phyloP scores from a whole-genome alignment of 2,329 filamentous ascomycete genomes.

The Magnaporthales sp. region DNA sequence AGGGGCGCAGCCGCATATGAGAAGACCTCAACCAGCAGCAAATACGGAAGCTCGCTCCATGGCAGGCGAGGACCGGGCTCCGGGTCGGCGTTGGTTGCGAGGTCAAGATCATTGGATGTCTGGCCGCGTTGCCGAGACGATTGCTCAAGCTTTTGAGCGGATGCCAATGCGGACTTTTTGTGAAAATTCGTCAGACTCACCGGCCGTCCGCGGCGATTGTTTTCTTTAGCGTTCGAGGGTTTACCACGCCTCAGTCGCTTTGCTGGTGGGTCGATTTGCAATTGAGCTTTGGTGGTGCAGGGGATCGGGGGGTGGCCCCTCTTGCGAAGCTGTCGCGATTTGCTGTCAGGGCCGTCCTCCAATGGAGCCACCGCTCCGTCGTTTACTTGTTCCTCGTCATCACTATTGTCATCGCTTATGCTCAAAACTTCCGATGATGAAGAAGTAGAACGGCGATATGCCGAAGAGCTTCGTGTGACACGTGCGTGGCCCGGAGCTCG shows the following conservation, averaged over 20 bases:
- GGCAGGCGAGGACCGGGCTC: slow-evolving; percentile 6
- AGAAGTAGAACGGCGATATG: not conserved
- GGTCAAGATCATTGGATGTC: not conserved
- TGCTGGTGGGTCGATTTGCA: not conserved
- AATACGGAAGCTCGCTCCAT: slow-evolving; percentile 31
- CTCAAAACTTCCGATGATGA: not conserved
- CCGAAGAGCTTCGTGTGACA: slow-evolving; percentile 5
- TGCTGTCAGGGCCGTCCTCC: not conserved
- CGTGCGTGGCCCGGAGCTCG: not conserved
- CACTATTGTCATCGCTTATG: not conserved
- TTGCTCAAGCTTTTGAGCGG: not conserved
- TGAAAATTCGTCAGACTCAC: not conserved
- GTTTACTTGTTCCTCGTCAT: not conserved
- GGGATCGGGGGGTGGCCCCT: not conserved
- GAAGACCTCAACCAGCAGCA: slow-evolving; percentile 63
- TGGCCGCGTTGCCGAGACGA: not conserved
- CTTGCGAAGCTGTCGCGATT: not conserved
- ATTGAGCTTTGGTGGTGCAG: not conserved
- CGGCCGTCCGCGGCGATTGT: not conserved
- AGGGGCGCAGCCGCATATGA: slow-evolving; percentile 54
- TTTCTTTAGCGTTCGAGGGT: not conserved
- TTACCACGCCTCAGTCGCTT: not conserved
- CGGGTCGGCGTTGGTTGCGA: too few species aligned
- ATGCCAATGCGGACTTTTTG: not conserved
- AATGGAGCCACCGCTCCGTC: not conserved